phyloP scores from a whole-genome alignment of 305 asterid species.

The Ilex paraguariensis region DNA sequence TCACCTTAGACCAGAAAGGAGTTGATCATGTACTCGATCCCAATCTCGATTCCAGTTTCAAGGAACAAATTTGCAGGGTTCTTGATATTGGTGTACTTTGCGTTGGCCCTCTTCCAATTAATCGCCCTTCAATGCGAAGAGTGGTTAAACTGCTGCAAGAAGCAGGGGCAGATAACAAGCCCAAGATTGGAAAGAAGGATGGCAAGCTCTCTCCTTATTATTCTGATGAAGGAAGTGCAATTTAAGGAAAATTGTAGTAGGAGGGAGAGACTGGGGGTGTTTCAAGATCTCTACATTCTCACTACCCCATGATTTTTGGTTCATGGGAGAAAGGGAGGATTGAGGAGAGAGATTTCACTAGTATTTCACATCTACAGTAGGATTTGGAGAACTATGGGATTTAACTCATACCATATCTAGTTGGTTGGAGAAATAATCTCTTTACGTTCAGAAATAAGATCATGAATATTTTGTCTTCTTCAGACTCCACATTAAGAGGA shows the following conservation, averaged over 20 bases:
- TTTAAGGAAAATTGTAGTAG: background rate
- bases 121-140: slow-evolving; percentile 78
- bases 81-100: slow-evolving; percentile 60
- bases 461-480: too few relatives aligned
- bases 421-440: too few relatives aligned
- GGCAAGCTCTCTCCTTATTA: slow-evolving; percentile 22
- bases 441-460: too few relatives aligned
- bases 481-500: too few relatives aligned
- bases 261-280: too few relatives aligned
- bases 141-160: slow-evolving; percentile 64
- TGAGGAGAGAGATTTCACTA: too few relatives aligned
- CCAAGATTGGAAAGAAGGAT: slow-evolving; percentile 20
- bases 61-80: slow-evolving; percentile 35
- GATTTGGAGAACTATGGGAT: too few relatives aligned
- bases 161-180: slow-evolving; percentile 16
- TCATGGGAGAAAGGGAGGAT: too few relatives aligned
- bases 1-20: slow-evolving; percentile 33
- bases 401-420: too few relatives aligned
- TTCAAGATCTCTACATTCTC: background rate
- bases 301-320: too few relatives aligned
- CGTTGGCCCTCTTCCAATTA: slow-evolving; percentile 42
- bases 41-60: slow-evolving; percentile 30
- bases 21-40: slow-evolving; percentile 46
- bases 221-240: slow-evolving; percentile 9
- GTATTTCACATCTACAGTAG: too few relatives aligned